phyloP scores from a whole-genome alignment of 1,284 basidiomycete genomes.

The Ceratobasidium sp. region DNA sequence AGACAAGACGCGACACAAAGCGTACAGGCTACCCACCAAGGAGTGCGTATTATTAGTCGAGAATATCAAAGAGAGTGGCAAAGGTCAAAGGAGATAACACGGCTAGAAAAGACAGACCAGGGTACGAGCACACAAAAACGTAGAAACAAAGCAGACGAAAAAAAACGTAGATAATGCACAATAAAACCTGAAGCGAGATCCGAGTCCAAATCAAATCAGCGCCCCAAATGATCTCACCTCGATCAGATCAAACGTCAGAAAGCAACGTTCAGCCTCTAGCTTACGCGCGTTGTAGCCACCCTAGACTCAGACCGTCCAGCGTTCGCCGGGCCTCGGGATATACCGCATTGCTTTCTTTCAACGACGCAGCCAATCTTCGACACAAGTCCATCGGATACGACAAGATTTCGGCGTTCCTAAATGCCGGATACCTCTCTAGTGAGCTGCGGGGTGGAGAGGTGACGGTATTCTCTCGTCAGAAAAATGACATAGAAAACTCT shows the following conservation, averaged over 20 bases:
- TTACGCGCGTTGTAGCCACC: slow-evolving; percentile 70
- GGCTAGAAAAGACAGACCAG: slow-evolving; percentile 24
- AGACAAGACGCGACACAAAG: neutral
- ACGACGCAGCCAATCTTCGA: slow-evolving; percentile 70
- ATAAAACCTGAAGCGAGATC: slow-evolving; percentile 8
- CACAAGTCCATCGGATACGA: slow-evolving; percentile 81
- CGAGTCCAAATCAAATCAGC: slow-evolving; percentile 26
- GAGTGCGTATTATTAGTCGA: slow-evolving; percentile 13
- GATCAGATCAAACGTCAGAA: neutral
- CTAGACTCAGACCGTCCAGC: slow-evolving; percentile 83
- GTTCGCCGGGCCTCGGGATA: slow-evolving; percentile 79
- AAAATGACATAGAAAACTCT: slow-evolving; percentile 18
- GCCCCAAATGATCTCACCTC: neutral
- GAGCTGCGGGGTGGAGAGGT: slow-evolving; percentile 66
- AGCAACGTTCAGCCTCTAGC: slow-evolving; percentile 3
- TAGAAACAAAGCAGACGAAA: neutral
- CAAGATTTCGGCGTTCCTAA: slow-evolving; percentile 84
- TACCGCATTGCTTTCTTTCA: slow-evolving; percentile 78
- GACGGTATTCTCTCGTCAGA: slow-evolving; percentile 2
- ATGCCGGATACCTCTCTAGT: slow-evolving; percentile 54
- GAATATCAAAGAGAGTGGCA: slow-evolving; percentile 14
- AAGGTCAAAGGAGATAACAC: neutral
- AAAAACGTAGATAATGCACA: neutral
- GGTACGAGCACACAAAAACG: neutral
- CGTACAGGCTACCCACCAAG: neutral